Conservation (phyloP, 2,329 filamentous ascomycete species). For the Ophiostoma sp. region DNA sequence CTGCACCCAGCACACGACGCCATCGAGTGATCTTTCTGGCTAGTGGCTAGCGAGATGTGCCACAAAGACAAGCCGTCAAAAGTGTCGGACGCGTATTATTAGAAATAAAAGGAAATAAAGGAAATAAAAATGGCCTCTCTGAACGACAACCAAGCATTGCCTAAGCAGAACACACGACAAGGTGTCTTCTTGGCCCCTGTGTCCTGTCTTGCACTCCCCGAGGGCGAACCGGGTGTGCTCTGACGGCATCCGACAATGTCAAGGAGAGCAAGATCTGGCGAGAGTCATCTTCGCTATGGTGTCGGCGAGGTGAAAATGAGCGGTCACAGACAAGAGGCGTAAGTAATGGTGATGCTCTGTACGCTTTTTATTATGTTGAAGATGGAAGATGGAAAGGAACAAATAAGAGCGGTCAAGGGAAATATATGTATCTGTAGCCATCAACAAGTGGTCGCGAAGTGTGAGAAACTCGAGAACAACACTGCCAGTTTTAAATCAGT, state of each 20-base stretch:
- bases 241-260: background rate
- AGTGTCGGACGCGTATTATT: background rate
- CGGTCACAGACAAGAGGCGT: too few species aligned
- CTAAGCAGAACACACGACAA: background rate
- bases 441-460: background rate
- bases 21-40: background rate
- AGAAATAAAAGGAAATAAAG: background rate
- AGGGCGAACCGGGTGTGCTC: background rate
- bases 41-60: conserved; percentile 1
- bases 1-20: background rate
- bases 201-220: conserved; percentile 1
- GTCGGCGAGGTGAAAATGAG: background rate
- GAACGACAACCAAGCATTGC: background rate
- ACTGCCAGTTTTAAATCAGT: background rate
- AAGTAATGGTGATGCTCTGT: background rate
- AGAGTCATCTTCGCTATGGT: background rate
- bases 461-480: too few species aligned
- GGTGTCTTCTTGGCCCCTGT: background rate
- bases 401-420: background rate
- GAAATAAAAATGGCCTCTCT: background rate
- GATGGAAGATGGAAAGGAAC: background rate
- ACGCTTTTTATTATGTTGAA: background rate
- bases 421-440: background rate
- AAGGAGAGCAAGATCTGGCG: background rate
- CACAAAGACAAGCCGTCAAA: conserved; percentile 14